These are phyloP conservation scores for Rhytidiadelphus loreus DNA, from an alignment of 225 moss, liverwort and hornwort genomes.

Conservation along the genomic window DNA sequence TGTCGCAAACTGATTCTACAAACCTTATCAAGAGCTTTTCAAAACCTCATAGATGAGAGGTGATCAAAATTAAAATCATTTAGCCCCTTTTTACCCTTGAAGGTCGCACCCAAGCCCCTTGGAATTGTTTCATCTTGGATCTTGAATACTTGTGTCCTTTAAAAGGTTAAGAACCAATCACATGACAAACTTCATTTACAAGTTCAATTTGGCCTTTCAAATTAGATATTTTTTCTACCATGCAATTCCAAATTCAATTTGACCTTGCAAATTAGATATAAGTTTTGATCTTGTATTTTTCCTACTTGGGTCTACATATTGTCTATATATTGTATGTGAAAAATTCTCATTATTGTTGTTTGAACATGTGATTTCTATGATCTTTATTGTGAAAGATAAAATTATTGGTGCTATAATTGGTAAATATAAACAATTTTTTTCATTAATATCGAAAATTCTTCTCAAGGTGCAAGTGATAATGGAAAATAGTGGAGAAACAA, in stretches of 20 bases:
- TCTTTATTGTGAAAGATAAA: background rate
- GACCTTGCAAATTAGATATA: background rate
- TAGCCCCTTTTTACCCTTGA: rapidly evolving
- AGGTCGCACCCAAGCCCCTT: background rate
- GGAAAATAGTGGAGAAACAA: background rate
- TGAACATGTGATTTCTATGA: background rate
- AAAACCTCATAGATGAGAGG: conserved; percentile 15
- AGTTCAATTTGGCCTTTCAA: too few relatives aligned
- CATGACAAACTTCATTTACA: background rate
- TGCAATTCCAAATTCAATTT: too few relatives aligned
- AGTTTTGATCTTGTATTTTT: background rate
- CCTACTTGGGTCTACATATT: background rate
- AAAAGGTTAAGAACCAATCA: rapidly evolving
- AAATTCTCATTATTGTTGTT: rapidly evolving
- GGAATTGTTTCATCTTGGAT: rapidly evolving
- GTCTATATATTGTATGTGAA: too few relatives aligned
- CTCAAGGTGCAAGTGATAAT: too few relatives aligned
- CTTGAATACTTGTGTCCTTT: background rate
- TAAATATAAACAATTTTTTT: background rate
- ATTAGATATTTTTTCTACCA: too few relatives aligned
- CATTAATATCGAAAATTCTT: background rate
- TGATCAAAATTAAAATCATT: background rate
- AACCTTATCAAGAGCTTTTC: conserved; percentile 25
- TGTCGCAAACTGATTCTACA: conserved; percentile 21
- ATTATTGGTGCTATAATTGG: background rate